Base-by-base conservation (phyloP, 2,329 filamentous ascomycete genomes). In the Talaromyces sp. region DNA sequence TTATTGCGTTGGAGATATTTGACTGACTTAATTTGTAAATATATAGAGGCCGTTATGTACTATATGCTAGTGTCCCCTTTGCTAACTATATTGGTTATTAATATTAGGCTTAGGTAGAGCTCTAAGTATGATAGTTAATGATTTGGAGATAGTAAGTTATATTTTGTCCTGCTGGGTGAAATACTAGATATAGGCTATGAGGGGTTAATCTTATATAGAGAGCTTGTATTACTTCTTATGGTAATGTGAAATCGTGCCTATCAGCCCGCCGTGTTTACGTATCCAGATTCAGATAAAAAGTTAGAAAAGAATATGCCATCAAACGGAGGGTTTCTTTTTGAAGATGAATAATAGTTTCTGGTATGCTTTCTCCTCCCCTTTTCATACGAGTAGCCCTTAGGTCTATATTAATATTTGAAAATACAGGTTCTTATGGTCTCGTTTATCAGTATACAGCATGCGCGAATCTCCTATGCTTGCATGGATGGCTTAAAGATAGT, bases 191-290 rank as follows among this genome's bases (percentile, higher is more conserved):
- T 34, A 13, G 64, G 36, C 34, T 10, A 62, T 1, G 40, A 65
- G 36, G 49, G 58, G 1, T 58, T 38, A 2, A 65, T 65, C 13
- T 54, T 62, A 27, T 53, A 13, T 47, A 58, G 64, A 19, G 64
- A 61, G 29, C 64, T 65, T 3, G 45, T 38, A 17, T 10, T 61
- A 10, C 34, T 65, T 43, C 34, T 65, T 5, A 22, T n/a, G 3
- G 58, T 49, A 8, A 65, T 65, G 64, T 36, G 47, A 47, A 56
- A 61, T n/a, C 64, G 64, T 56, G 64, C 64, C 6, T 19, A 47
- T 58, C 64, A 65, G 19, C 25, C 58, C 15, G 17, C 51, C n/a
- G 13, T 54, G 2, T 36, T 36, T 7, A 19, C n/a, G 6, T 47
- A 65, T 11, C 17, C 7, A 34, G 27, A 54, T 13, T 54, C 27